Conservation (phyloP, 2,329 filamentous ascomycete species). For the Orbilia ellipsospora region DNA sequence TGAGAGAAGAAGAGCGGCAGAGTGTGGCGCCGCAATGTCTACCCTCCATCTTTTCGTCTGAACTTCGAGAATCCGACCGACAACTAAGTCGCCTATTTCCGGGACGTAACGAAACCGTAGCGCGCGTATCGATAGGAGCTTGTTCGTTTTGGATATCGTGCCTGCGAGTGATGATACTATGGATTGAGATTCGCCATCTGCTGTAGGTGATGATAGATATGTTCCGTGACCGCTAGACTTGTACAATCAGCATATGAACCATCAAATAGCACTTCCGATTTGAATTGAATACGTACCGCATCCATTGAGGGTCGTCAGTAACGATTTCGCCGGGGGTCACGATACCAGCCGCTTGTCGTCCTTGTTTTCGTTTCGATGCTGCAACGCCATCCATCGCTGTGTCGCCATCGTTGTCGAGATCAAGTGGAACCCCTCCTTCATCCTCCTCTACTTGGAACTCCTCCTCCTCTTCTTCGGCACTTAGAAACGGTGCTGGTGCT, state of each 20-base stretch:
- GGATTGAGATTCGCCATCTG: conserved; percentile 63
- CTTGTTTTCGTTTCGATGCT: conserved; percentile 17
- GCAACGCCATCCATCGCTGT: conserved; percentile 36
- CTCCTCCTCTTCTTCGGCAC: conserved; percentile 74
- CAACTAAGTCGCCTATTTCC: conserved; percentile 94
- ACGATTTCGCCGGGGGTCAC: conserved; percentile 90
- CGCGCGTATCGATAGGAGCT: conserved; percentile 89
- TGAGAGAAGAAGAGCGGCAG: conserved; percentile 84
- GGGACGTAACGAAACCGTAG: conserved; percentile 92
- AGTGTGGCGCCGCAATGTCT: conserved; percentile 86
- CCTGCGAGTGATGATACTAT: conserved; percentile 93
- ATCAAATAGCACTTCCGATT: conserved; percentile 19
- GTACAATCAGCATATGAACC: conserved; percentile 54
- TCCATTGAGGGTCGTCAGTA: conserved; percentile 94
- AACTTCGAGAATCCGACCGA: conserved; percentile 94
- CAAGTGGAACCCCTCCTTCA: conserved; percentile 69
- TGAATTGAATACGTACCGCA: conserved; percentile 70
- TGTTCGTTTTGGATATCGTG: conserved; percentile 92
- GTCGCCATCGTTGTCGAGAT: conserved; percentile 58
- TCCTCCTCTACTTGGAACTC: conserved; percentile 70
- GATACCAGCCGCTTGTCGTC: conserved; percentile 64
- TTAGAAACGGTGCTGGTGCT: conserved; percentile 58
- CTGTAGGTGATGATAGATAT: conserved; percentile 73
- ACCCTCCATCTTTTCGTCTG: conserved; percentile 93
- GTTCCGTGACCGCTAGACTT: conserved; percentile 85